A percentile compares a stretch with the other conserved stretches of the same genome.
Conservation (phyloP, 1,284 basidiomycete species). For the Cryptococcus depauperatus region DNA sequence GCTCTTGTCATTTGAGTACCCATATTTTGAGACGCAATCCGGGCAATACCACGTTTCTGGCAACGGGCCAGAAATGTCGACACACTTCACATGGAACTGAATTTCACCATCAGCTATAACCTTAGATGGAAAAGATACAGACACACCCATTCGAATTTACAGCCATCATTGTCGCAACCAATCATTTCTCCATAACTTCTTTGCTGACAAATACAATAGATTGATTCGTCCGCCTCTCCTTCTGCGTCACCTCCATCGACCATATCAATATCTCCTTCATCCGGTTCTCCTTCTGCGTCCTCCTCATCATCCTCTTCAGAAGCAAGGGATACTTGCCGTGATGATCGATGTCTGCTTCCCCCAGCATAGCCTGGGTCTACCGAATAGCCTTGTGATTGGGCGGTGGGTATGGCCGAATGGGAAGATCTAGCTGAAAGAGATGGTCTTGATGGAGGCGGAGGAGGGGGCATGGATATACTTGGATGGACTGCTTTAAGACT, state of each 20-base stretch:
- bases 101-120: conserved; percentile 1
- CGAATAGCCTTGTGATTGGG: conserved; percentile 1
- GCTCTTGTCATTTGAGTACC: conserved; percentile 28
- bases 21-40: conserved; percentile 47
- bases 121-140: background rate
- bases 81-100: conserved; percentile 84
- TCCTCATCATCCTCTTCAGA: conserved; percentile 16
- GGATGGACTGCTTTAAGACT: conserved; percentile 12
- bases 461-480: conserved; percentile 23
- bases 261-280: conserved; percentile 24
- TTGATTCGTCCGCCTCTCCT: conserved; percentile 46
- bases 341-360: background rate
- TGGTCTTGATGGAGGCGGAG: conserved; percentile 18
- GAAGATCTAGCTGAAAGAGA: conserved; percentile 14
- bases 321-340: conserved; percentile 1
- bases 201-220: conserved; percentile 82
- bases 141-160: conserved; percentile 90
- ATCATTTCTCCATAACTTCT: conserved; percentile 84
- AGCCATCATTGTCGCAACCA: conserved; percentile 82
- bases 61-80: conserved; percentile 61
- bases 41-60: conserved; percentile 72
- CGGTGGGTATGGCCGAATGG: conserved; percentile 6
- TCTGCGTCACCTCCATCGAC: conserved; percentile 19
- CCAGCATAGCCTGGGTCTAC: too few species aligned
- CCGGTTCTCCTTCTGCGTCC: conserved; percentile 20